phyloP scores from a whole-genome alignment of 345 rosid genomes.

The Balakata baccata region DNA sequence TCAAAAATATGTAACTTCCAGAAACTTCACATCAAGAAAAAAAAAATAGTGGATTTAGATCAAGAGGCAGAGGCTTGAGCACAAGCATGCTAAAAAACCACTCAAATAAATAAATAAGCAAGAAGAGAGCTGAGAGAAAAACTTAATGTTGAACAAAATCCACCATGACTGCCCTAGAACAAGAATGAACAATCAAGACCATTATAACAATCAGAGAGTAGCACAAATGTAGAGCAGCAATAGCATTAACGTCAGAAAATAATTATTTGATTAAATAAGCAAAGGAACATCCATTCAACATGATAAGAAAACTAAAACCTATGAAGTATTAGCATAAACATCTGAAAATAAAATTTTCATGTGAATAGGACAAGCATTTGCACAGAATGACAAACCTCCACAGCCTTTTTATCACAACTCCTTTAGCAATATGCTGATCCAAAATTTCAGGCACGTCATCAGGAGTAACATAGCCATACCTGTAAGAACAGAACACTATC shows the following conservation, averaged over 20 bases:
- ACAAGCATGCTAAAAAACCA: not conserved
- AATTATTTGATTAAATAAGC: not conserved
- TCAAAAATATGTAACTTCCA: not conserved
- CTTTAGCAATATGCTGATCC: constrained; percentile 82
- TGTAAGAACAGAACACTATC: constrained; percentile 25
- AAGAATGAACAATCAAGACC: not conserved
- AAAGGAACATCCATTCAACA: not conserved
- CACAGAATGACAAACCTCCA: constrained; percentile 52
- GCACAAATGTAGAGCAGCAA: not conserved
- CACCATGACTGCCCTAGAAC: not conserved
- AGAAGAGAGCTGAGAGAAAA: not conserved
- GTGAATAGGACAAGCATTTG: not conserved
- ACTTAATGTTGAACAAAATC: not conserved
- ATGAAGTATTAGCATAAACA: not conserved
- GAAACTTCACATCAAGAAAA: not conserved
- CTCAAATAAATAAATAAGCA: not conserved
- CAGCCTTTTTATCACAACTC: constrained; percentile 61
- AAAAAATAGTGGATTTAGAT: not conserved
- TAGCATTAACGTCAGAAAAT: not conserved
- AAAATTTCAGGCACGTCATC: constrained; percentile 79
- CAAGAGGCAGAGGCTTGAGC: not conserved
- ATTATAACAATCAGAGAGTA: not conserved
- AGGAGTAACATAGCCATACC: constrained; percentile 98
- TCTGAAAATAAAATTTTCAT: not conserved
- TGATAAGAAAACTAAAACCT: not conserved